phyloP scores from a whole-genome alignment of 2,329 filamentous ascomycete species.

The Penicillium sclerotigenum region DNA sequence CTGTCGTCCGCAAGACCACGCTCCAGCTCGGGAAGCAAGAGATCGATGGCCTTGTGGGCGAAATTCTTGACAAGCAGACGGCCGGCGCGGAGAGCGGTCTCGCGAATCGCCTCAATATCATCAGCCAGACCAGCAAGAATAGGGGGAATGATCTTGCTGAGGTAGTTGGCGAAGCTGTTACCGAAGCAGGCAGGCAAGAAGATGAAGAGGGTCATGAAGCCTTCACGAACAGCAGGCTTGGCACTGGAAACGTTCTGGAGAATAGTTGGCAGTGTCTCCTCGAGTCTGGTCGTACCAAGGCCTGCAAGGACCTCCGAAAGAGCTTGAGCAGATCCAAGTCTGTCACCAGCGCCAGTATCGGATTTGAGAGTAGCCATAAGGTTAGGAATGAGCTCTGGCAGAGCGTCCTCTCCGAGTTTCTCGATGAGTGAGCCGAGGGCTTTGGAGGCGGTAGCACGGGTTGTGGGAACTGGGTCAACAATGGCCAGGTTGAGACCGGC shows the following conservation, averaged over 20 bases:
- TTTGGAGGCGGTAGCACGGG: conserved; percentile 91
- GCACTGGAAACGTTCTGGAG: conserved; percentile 91
- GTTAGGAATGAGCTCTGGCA: conserved; percentile 94
- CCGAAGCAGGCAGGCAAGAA: conserved; percentile 98
- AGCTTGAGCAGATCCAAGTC: conserved; percentile 92
- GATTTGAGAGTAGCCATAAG: conserved; percentile 98
- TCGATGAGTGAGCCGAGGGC: conserved; percentile 95
- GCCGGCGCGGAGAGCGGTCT: conserved; percentile 92
- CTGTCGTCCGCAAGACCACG: conserved; percentile 95
- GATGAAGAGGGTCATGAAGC: conserved; percentile 99
- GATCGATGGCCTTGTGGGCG: conserved; percentile 87
- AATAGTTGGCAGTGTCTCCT: conserved; percentile 94
- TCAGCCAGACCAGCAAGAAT: conserved; percentile 93
- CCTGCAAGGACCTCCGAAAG: conserved; percentile 95
- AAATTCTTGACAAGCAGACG: conserved; percentile 98
- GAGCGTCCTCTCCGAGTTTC: conserved; percentile 92
- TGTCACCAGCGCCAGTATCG: conserved; percentile 91
- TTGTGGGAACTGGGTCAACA: conserved; percentile 94
- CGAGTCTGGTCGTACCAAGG: conserved; percentile 83
- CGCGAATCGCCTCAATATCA: conserved; percentile 92
- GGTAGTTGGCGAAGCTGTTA: conserved; percentile 95
- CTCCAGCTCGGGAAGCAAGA: conserved; percentile 90
- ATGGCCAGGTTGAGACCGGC: conserved; percentile 84
- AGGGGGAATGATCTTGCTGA: conserved; percentile 90
- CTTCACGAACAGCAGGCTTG: conserved; percentile 87